Percentiles rank a stretch among this genome's conserved stretches.
Conservation (phyloP, 106 monocot genomes). For the Chionographis japonica region DNA sequence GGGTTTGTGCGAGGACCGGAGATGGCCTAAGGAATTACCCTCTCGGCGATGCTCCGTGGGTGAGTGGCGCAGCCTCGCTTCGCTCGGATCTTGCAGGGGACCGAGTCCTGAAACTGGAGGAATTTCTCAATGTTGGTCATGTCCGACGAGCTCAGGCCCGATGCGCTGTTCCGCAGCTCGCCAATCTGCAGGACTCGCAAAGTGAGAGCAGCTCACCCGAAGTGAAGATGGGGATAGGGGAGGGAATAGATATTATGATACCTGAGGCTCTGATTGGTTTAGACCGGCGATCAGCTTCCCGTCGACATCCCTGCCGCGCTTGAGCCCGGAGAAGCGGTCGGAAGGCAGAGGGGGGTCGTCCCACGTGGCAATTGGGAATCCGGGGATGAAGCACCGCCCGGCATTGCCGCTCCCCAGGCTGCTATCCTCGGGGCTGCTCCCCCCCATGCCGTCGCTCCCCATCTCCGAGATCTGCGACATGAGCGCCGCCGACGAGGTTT, state of each 20-base stretch:
- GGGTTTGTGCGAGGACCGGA: no score
- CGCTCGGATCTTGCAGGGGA: constrained; percentile 84
- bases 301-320: constrained; percentile 35
- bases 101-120: constrained; percentile 87
- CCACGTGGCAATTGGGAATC: constrained; percentile 54
- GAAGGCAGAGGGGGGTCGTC: constrained; percentile 50
- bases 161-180: no score
- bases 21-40: no score
- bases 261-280: constrained; percentile 45
- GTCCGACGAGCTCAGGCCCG: constrained; percentile 44
- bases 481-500: constrained; percentile 27
- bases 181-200: neutral
- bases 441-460: constrained; percentile 33
- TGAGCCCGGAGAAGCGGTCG: constrained; percentile 40
- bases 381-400: constrained; percentile 42
- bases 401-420: constrained; percentile 17
- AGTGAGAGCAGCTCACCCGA: neutral
- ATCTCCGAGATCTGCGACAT: constrained; percentile 82
- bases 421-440: constrained; percentile 50
- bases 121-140: constrained; percentile 63
- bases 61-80: constrained; percentile 92
- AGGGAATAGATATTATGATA: constrained; percentile 8
- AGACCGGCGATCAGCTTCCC: constrained; percentile 12
- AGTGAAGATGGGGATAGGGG: neutral
- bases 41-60: constrained; percentile 87